phyloP scores from a whole-genome alignment of 768 basidiomycete species.

The Auricularia heimuer region DNA sequence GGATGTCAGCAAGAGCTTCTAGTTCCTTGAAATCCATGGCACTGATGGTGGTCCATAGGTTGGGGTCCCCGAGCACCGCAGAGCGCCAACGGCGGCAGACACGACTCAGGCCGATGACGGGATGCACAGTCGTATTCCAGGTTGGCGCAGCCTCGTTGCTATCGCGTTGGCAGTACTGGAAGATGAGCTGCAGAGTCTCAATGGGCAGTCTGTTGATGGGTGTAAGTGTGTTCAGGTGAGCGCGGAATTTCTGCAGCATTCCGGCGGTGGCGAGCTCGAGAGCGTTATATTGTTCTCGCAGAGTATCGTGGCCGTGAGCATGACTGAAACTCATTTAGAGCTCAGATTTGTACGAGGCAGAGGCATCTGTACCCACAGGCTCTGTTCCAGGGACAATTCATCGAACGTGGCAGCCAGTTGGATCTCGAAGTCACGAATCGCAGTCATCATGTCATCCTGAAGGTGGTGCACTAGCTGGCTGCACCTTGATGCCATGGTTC shows the following conservation, averaged over 20 bases:
- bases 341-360: neutral
- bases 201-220: neutral
- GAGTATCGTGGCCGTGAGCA: neutral
- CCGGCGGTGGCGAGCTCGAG: neutral
- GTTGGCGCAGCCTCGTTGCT: neutral
- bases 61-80: neutral
- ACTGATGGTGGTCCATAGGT: neutral
- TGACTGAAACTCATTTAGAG: neutral
- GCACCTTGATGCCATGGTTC: no score
- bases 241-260: neutral
- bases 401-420: neutral
- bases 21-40: neutral
- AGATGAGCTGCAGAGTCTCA: neutral
- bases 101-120: neutral
- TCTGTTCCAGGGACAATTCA: neutral
- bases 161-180: neutral
- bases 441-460: neutral
- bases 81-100: neutral
- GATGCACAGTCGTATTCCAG: neutral
- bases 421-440: neutral
- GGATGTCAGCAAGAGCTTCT: neutral
- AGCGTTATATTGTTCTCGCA: neutral
- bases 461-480: no score
- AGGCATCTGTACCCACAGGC: neutral
- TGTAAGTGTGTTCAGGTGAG: neutral